A percentile compares a stretch with the other conserved stretches of the same genome.
These are phyloP conservation scores for Saccharomyces paradoxus DNA, from an alignment of 805 yeast genomes.

Conservation along the genomic window DNA sequence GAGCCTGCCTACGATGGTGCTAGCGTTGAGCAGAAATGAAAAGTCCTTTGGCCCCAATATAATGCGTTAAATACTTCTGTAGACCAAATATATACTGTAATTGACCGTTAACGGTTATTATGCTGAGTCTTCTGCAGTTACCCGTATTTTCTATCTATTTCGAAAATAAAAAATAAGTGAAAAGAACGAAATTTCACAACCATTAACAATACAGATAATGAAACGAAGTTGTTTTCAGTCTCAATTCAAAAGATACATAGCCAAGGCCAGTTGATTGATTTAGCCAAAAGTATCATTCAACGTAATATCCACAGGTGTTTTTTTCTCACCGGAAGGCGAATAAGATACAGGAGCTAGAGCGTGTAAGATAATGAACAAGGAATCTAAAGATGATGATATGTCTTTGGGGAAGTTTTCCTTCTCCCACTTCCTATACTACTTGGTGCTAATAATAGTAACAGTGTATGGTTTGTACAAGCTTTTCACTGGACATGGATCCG, in stretches of 20 bases:
- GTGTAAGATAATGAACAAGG: constrained; percentile 5
- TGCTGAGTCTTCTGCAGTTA: neutral
- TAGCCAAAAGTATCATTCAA: neutral
- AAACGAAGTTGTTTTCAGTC: neutral
- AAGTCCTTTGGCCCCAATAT: neutral
- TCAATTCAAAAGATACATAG: neutral
- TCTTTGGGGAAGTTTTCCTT: constrained; percentile 13
- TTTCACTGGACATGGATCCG: constrained; percentile 87
- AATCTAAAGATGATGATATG: constrained; percentile 10
- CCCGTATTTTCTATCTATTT: neutral
- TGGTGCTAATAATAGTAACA: constrained; percentile 15
- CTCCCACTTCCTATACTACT: constrained; percentile 15
- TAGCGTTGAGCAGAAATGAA: constrained; percentile 31
- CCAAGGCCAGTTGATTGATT: neutral
- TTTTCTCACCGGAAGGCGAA: neutral
- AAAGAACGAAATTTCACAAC: neutral
- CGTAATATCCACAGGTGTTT: neutral
- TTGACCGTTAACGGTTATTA: neutral
- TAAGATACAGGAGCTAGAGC: neutral
- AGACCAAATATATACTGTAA: neutral
- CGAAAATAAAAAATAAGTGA: neutral
- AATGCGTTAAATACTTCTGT: neutral
- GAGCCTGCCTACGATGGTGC: constrained; percentile 90
- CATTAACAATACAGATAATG: neutral
- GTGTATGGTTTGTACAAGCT: constrained; percentile 34